phyloP scores from a whole-genome alignment of 495 filamentous ascomycete genomes.

The Talaromyces proteolyticus region DNA sequence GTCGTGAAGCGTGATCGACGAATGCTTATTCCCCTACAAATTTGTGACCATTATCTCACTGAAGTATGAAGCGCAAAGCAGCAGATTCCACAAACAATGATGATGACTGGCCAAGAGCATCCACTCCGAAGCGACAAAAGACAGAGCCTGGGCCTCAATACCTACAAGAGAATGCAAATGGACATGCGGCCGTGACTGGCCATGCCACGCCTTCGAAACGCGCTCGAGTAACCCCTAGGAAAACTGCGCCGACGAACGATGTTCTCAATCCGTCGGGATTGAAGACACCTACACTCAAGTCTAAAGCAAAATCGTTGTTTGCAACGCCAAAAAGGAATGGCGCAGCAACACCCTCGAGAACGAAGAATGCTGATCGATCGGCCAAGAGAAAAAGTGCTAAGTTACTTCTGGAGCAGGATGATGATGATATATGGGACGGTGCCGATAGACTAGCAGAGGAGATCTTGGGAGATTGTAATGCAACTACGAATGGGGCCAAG shows the following conservation, averaged over 20 bases:
- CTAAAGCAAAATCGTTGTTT: slow-evolving; percentile 34
- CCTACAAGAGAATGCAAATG: slow-evolving; percentile 20
- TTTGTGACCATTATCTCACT: background rate
- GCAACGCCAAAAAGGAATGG: slow-evolving; percentile 30
- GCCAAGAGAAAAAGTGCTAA: slow-evolving; percentile 81
- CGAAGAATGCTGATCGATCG: slow-evolving; percentile 70
- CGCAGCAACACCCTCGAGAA: slow-evolving; percentile 46
- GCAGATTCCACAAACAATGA: slow-evolving; percentile 27
- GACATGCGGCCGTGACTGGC: slow-evolving; percentile 19
- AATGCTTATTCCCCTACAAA: background rate
- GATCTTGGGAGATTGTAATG: slow-evolving; percentile 52
- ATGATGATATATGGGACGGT: slow-evolving; percentile 72
- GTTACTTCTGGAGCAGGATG: slow-evolving; percentile 62
- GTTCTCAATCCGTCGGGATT: slow-evolving; percentile 36
- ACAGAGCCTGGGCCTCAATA: slow-evolving; percentile 5
- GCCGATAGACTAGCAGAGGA: slow-evolving; percentile 67
- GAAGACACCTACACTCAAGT: slow-evolving; percentile 37
- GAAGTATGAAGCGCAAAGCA: slow-evolving; percentile 39
- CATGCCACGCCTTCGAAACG: slow-evolving; percentile 23
- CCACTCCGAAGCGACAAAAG: slow-evolving; percentile 35
- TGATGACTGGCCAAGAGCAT: slow-evolving; percentile 25
- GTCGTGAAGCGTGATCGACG: no score
- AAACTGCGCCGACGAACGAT: slow-evolving; percentile 21
- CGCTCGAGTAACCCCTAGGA: slow-evolving; percentile 31
- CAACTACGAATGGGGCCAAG: slow-evolving; percentile 24